These are phyloP conservation scores for Botrytis squamosa DNA, from an alignment of 2,329 filamentous ascomycete species.

Conservation along the genomic window DNA sequence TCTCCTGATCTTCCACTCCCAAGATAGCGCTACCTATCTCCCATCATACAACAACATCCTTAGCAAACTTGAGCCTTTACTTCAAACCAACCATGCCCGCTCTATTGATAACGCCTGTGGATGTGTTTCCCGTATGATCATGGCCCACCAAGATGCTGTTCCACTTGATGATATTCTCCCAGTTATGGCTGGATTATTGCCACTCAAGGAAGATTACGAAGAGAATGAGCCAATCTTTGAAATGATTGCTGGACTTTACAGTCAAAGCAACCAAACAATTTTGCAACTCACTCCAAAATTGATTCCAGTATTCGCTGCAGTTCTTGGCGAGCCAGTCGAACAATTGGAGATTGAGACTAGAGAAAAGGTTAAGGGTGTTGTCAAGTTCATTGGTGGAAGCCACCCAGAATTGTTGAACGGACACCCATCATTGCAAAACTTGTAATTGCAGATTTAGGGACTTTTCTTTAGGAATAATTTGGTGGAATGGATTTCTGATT, in stretches of 20 bases:
- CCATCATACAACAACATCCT: slow-evolving; percentile 76
- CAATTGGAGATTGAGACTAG: slow-evolving; percentile 74
- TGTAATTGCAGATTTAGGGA: neutral
- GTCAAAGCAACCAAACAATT: slow-evolving; percentile 66
- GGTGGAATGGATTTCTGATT: neutral
- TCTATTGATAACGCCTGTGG: slow-evolving; percentile 92
- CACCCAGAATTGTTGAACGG: slow-evolving; percentile 35
- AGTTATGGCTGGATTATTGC: slow-evolving; percentile 73
- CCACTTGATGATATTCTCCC: slow-evolving; percentile 82
- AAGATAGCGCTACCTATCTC: slow-evolving; percentile 67
- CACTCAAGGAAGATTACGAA: slow-evolving; percentile 89
- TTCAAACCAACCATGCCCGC: slow-evolving; percentile 74
- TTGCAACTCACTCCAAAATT: slow-evolving; percentile 68
- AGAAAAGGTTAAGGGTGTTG: slow-evolving; percentile 62
- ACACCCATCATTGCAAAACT: slow-evolving; percentile 29
- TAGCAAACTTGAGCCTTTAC: slow-evolving; percentile 79
- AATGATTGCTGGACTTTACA: slow-evolving; percentile 85
- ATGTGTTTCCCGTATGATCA: slow-evolving; percentile 88
- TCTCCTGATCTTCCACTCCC: slow-evolving; percentile 78
- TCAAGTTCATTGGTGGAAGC: slow-evolving; percentile 43
- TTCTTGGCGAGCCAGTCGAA: slow-evolving; percentile 68
- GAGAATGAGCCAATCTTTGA: slow-evolving; percentile 94
- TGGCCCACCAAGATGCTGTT: slow-evolving; percentile 78
- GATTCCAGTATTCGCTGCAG: slow-evolving; percentile 69
- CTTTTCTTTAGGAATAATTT: slow-evolving; percentile 16